Conservation (phyloP, 495 filamentous ascomycete genomes). For the Glarea lozoyensis region DNA sequence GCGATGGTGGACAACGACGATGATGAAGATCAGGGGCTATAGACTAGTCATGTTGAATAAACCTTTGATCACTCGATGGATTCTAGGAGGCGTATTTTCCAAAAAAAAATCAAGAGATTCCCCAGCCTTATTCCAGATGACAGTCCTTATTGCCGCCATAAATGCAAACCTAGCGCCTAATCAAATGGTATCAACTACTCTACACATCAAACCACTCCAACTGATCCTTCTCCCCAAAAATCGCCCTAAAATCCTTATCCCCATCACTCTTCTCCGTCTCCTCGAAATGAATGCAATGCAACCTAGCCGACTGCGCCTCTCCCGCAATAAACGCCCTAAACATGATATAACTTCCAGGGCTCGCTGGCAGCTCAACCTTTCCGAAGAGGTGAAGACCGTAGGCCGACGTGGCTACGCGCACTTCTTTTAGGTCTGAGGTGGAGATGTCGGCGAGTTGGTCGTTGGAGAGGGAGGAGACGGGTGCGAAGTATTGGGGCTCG, state of each 20-base stretch:
- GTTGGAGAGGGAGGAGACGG: slow-evolving; percentile 32
- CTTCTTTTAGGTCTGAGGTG: slow-evolving; percentile 32
- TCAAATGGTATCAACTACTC: neutral
- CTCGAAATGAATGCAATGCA: slow-evolving; percentile 45
- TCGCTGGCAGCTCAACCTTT: slow-evolving; percentile 40
- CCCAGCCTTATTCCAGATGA: neutral
- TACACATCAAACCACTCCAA: slow-evolving; percentile 47
- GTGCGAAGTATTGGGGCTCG: slow-evolving; percentile 39
- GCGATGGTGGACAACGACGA: slow-evolving; percentile 71
- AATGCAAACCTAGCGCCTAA: neutral
- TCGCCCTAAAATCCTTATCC: slow-evolving; percentile 37
- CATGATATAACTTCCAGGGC: slow-evolving; percentile 21
- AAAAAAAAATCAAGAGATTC: neutral
- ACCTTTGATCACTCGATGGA: neutral
- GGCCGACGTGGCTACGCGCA: slow-evolving; percentile 40
- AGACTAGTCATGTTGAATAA: neutral
- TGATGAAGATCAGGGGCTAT: slow-evolving; percentile 22
- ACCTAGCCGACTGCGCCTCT: slow-evolving; percentile 30
- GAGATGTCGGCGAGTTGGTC: slow-evolving; percentile 29
- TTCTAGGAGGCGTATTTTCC: neutral
- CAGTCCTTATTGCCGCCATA: neutral
- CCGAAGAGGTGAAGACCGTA: slow-evolving; percentile 51
- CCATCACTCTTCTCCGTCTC: slow-evolving; percentile 36
- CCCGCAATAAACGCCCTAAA: slow-evolving; percentile 27
- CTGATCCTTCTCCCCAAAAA: slow-evolving; percentile 40